Conservation (phyloP, 2,329 filamentous ascomycete genomes). For the Aspergillus quadrilineatus region DNA sequence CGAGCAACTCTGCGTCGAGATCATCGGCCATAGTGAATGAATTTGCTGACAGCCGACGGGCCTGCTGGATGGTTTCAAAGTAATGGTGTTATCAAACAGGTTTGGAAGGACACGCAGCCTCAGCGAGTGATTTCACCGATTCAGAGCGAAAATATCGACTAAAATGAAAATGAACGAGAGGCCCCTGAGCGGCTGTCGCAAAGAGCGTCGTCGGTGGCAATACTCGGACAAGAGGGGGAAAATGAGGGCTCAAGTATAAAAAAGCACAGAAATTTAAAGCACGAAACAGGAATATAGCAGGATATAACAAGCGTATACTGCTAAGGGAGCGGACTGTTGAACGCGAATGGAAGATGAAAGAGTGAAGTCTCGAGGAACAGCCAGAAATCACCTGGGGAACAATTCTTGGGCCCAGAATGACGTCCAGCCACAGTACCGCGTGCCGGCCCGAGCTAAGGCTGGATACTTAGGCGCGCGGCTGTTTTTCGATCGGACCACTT, state of each 20-base stretch:
- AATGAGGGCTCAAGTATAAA: slow-evolving; percentile 14
- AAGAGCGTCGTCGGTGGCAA: slow-evolving; percentile 15
- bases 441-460: slow-evolving; percentile 26
- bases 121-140: slow-evolving; percentile 2
- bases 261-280: slow-evolving; percentile 1
- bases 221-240: slow-evolving; percentile 5
- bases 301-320: slow-evolving; percentile 4
- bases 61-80: slow-evolving; percentile 14
- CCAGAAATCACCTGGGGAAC: slow-evolving; percentile 14
- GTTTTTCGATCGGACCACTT: slow-evolving; percentile 10
- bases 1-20: slow-evolving; percentile 89
- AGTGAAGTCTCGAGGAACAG: slow-evolving; percentile 12
- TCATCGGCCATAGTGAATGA: slow-evolving; percentile 67
- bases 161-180: slow-evolving; percentile 3
- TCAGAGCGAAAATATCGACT: background rate
- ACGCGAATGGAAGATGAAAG: slow-evolving; percentile 16
- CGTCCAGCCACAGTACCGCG: slow-evolving; percentile 26
- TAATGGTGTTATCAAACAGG: slow-evolving; percentile 3
- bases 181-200: slow-evolving; percentile 25
- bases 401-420: slow-evolving; percentile 25
- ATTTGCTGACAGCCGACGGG: background rate
- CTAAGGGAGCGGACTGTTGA: background rate
- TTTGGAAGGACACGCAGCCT: slow-evolving; percentile 5
- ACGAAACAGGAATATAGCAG: background rate
- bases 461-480: slow-evolving; percentile 32